Percentiles rank a stretch among this genome's conserved stretches.
Conservation (phyloP, 176 grass and related monocot species). For the Rhynchospora tenuis region DNA sequence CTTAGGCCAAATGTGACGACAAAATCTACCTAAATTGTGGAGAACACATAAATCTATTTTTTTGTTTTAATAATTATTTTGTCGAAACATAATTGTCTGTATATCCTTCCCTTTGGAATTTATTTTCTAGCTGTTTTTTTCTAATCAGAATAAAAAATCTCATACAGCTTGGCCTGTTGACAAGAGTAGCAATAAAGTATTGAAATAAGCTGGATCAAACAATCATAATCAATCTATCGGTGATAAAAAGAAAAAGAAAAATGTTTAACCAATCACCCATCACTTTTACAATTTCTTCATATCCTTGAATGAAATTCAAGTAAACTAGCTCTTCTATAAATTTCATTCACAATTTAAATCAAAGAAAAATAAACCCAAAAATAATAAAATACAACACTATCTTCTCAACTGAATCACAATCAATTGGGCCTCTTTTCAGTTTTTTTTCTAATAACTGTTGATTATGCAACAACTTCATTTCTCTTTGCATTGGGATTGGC, state of each 20-base stretch:
- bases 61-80: background rate
- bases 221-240: background rate
- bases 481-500: slow-evolving; percentile 56
- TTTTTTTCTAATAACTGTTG: background rate
- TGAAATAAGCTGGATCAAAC: background rate
- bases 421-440: background rate
- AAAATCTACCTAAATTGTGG: too few relatives aligned
- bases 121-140: background rate
- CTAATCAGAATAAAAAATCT: background rate
- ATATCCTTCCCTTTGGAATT: too few relatives aligned
- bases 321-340: slow-evolving; percentile 18
- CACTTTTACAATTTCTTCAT: slow-evolving; percentile 20
- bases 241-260: slow-evolving; percentile 11
- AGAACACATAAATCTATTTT: background rate
- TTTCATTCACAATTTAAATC: slow-evolving; percentile 21
- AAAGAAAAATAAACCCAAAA: slow-evolving; percentile 17
- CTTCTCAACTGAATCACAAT: background rate
- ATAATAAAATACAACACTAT: background rate
- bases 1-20: too few relatives aligned
- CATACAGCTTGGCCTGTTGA: background rate
- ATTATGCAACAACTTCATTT: slow-evolving; percentile 36
- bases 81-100: too few relatives aligned
- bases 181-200: background rate
- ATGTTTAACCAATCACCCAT: slow-evolving; percentile 17
- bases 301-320: slow-evolving; percentile 20